Percentiles rank a stretch among this genome's conserved stretches.
Evolutionary conservation across 2,329 filamentous ascomycete genomes (phyloP).

Genomic region (Fusarium sp.): DNA sequence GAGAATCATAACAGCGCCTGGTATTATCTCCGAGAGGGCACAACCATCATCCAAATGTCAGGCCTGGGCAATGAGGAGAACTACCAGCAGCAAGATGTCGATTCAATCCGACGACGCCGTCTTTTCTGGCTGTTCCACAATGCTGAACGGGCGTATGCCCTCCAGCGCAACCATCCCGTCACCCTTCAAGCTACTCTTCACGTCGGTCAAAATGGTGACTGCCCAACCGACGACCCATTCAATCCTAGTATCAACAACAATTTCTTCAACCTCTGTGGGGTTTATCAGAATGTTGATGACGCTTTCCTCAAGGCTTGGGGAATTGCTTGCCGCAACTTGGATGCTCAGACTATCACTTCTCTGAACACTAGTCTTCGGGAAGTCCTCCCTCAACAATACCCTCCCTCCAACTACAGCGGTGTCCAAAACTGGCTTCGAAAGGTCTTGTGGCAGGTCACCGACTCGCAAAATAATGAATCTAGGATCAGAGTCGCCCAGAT

Average conservation of each 20-base stretch:
- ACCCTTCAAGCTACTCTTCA: conserved; percentile 76
- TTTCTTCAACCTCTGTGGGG: conserved; percentile 69
- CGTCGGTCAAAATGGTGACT: conserved; percentile 70
- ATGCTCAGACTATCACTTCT: conserved; percentile 62
- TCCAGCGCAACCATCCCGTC: conserved; percentile 76
- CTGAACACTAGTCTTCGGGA: not conserved
- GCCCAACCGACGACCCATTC: conserved; percentile 64
- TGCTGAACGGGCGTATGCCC: conserved; percentile 77
- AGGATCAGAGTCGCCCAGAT: conserved; percentile 64
- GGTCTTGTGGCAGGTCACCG: conserved; percentile 70
- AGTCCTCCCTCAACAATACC: conserved; percentile 51
- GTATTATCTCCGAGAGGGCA: conserved; percentile 82
- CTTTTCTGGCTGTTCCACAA: conserved; percentile 80
- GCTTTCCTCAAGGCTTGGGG: conserved; percentile 73
- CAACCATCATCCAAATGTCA: conserved; percentile 72
- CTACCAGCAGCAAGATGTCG: conserved; percentile 66
- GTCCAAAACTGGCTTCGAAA: conserved; percentile 75
- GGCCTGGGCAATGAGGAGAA: conserved; percentile 71
- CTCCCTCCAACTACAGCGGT: conserved; percentile 63
- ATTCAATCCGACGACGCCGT: conserved; percentile 71
- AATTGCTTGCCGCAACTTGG: conserved; percentile 69
- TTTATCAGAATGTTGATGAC: conserved; percentile 76
- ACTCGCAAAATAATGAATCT: too few relatives aligned
- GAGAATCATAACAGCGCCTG: conserved; percentile 81
- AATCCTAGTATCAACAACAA: conserved; percentile 63